A percentile compares a stretch with the other conserved stretches of the same genome.
Conservation (phyloP, 176 grass and related monocot genomes). For the Poa annua region DNA sequence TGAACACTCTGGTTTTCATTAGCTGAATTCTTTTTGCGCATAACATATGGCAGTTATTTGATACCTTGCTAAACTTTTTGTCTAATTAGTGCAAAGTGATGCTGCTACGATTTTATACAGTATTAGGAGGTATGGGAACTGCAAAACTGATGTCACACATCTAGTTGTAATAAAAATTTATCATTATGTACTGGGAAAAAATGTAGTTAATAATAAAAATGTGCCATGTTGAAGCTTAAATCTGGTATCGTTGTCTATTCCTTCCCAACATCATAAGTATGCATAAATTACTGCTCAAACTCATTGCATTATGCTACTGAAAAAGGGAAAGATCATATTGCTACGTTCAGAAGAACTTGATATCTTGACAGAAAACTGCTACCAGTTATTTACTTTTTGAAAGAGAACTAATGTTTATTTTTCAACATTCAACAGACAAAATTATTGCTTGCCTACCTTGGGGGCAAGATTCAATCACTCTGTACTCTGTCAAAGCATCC, state of each 20-base stretch:
- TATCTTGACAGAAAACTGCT: not conserved
- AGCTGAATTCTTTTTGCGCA: slow-evolving; percentile 5
- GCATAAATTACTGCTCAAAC: slow-evolving; percentile 8
- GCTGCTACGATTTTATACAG: not conserved
- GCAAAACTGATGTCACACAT: slow-evolving; percentile 19
- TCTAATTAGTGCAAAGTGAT: not conserved
- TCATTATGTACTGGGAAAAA: not conserved
- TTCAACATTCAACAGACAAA: not conserved
- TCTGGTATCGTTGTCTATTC: not conserved
- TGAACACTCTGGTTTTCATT: not conserved
- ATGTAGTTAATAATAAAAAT: not conserved
- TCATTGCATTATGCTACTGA: not conserved
- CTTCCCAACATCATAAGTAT: not conserved
- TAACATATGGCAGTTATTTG: slow-evolving; percentile 7
- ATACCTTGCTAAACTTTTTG: not conserved
- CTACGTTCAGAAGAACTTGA: not conserved
- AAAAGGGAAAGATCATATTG: not conserved
- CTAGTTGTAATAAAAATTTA: not conserved
- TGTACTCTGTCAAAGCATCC: slow-evolving; percentile 92
- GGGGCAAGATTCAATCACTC: slow-evolving; percentile 72
- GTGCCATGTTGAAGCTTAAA: not conserved
- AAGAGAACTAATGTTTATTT: not conserved
- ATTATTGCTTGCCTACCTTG: slow-evolving; percentile 52
- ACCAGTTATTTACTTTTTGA: slow-evolving; percentile 17
- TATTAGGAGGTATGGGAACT: slow-evolving; percentile 10